phyloP scores from a whole-genome alignment of 176 grass and related monocot genomes.

The Leersia perrieri region DNA sequence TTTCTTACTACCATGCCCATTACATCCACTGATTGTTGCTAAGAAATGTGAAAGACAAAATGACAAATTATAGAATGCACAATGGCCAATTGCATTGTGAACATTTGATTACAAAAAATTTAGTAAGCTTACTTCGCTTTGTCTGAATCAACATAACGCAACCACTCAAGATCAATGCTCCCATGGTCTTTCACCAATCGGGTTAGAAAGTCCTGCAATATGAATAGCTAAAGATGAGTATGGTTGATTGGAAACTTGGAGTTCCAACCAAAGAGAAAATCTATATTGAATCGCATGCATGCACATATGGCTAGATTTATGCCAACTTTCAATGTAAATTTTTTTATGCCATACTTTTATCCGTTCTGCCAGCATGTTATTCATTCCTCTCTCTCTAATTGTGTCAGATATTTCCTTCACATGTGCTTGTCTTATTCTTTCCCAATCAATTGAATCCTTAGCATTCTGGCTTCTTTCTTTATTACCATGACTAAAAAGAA shows the following conservation, averaged over 20 bases:
- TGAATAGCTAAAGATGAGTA: conserved; percentile 24
- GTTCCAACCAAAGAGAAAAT: conserved; percentile 22
- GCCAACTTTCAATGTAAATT: not conserved
- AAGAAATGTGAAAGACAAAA: not conserved
- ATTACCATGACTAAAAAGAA: conserved; percentile 20
- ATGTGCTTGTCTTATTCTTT: conserved; percentile 51
- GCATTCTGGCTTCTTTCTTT: conserved; percentile 45
- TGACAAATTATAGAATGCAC: not conserved
- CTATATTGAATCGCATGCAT: not conserved
- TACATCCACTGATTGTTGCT: not conserved
- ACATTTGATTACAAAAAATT: not conserved
- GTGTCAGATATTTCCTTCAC: conserved; percentile 57
- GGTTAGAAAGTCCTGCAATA: conserved; percentile 58
- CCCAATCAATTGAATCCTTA: conserved; percentile 66
- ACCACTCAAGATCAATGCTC: conserved; percentile 74
- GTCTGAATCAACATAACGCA: conserved; percentile 60
- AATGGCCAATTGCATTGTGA: not conserved
- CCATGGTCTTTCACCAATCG: conserved; percentile 72
- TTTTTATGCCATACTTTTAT: conserved; percentile 60
- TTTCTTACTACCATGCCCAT: not conserved
- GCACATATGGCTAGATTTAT: not conserved
- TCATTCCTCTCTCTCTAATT: conserved; percentile 84
- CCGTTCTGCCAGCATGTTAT: conserved; percentile 76
- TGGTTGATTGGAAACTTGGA: not conserved
- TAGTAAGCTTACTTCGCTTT: conserved; percentile 72